A percentile compares a stretch with the other conserved stretches of the same genome.
phyloP scores from a whole-genome alignment of 1,284 basidiomycete species.

The Irpex sp. region DNA sequence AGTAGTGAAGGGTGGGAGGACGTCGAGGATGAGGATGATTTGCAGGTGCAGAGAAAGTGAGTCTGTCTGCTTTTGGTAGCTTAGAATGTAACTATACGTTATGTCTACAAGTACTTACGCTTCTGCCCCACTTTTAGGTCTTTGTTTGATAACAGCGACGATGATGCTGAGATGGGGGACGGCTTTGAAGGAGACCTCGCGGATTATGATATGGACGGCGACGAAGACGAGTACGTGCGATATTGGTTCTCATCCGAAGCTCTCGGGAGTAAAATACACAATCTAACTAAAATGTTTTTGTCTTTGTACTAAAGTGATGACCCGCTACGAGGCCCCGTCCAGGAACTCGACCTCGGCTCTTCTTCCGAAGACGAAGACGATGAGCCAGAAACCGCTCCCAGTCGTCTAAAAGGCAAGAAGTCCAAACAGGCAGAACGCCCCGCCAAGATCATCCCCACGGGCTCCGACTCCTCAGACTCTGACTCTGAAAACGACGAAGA shows the following conservation, averaged over 20 bases:
- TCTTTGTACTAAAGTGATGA: conserved; percentile 28
- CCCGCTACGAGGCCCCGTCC: conserved; percentile 41
- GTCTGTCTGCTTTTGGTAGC: conserved; percentile 13
- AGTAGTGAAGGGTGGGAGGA: conserved; percentile 60
- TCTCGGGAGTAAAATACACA: not conserved
- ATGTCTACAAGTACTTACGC: no score
- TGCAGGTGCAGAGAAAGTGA: conserved; percentile 41
- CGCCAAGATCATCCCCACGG: conserved; percentile 45
- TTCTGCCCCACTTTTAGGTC: conserved; percentile 26
- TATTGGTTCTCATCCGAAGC: conserved; percentile 2
- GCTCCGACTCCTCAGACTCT: conserved; percentile 35
- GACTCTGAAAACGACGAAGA: conserved; percentile 43
- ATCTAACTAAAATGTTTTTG: not conserved
- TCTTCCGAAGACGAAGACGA: conserved; percentile 48
- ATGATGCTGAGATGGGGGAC: conserved; percentile 27
- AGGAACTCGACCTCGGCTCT: conserved; percentile 67
- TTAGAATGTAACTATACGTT: no score
- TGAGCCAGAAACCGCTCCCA: conserved; percentile 23
- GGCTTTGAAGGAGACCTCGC: conserved; percentile 37
- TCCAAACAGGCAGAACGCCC: conserved; percentile 49
- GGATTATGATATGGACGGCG: conserved; percentile 40
- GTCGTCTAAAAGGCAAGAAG: conserved; percentile 36
- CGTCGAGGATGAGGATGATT: conserved; percentile 42
- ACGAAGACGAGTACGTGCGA: conserved; percentile 22
- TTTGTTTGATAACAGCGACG: conserved; percentile 47